Conservation (phyloP, 148 eudicot genomes). For the Rhododendron molle region DNA sequence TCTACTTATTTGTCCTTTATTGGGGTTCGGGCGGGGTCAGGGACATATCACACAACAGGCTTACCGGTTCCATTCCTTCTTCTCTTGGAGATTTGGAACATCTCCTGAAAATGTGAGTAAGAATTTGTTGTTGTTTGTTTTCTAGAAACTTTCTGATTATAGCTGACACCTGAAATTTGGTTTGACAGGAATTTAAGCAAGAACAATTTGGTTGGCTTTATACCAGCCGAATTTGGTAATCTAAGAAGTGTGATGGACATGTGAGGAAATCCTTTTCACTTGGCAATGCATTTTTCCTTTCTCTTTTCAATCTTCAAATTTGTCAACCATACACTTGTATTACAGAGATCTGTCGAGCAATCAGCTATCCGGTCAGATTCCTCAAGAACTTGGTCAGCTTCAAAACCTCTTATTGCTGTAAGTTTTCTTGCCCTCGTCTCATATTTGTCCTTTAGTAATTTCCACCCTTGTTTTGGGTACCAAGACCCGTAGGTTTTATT, state of each 20-base stretch:
- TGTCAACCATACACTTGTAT: conserved; percentile 11
- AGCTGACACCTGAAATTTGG: conserved; percentile 4
- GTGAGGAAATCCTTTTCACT: conserved; percentile 30
- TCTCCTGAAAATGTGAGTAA: conserved; percentile 81
- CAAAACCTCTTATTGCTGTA: conserved; percentile 79
- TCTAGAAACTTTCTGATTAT: background rate
- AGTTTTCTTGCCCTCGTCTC: conserved; percentile 24
- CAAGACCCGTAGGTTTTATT: background rate
- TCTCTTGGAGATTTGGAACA: conserved; percentile 96
- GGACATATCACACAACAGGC: conserved; percentile 76
- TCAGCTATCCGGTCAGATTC: conserved; percentile 69
- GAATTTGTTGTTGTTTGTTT: background rate
- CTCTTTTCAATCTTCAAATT: background rate
- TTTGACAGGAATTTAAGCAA: conserved; percentile 64
- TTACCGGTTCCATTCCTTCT: conserved; percentile 77
- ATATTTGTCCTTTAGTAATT: background rate
- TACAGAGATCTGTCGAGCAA: conserved; percentile 82
- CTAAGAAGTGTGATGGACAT: conserved; percentile 84
- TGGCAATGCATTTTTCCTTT: background rate
- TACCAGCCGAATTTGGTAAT: conserved; percentile 91
- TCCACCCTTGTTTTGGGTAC: background rate
- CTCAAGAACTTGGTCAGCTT: conserved; percentile 81
- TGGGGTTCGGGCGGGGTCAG: conserved; percentile 23
- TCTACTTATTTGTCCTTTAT: background rate
- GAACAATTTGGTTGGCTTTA: conserved; percentile 54